Conservation (phyloP, 495 filamentous ascomycete genomes). For the Lepidopterella palustris region DNA sequence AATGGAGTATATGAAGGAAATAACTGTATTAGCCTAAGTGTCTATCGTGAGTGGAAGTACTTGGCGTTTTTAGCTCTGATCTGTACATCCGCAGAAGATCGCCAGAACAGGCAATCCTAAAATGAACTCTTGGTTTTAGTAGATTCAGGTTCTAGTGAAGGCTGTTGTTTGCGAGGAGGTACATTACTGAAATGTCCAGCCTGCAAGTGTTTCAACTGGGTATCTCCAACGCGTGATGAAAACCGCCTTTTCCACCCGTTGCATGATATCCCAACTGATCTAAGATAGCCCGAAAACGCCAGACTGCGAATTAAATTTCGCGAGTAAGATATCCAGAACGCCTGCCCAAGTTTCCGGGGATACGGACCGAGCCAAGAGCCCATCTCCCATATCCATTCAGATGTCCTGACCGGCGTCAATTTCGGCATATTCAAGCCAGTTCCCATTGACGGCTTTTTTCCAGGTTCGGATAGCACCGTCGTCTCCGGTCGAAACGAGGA, state of each 20-base stretch:
- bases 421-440: slow-evolving; percentile 29
- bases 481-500: slow-evolving; percentile 37
- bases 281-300: neutral
- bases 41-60: too few relatives aligned
- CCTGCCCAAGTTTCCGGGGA: neutral
- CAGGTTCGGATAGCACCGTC: slow-evolving; percentile 34
- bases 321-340: neutral
- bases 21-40: too few relatives aligned
- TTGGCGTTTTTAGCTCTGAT: too few relatives aligned
- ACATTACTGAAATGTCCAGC: neutral
- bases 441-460: slow-evolving; percentile 32
- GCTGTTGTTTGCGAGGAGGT: neutral
- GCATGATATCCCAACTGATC: neutral
- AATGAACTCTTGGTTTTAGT: too few relatives aligned
- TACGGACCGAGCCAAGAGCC: neutral
- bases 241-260: neutral
- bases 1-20: too few relatives aligned
- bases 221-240: neutral
- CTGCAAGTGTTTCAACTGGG: neutral
- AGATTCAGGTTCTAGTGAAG: too few relatives aligned
- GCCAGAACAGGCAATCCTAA: too few relatives aligned
- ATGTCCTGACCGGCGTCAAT: slow-evolving; percentile 19
- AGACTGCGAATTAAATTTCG: neutral
- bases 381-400: neutral
- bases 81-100: too few relatives aligned